phyloP scores from a whole-genome alignment of 2,329 filamentous ascomycete genomes.

The Ophiocordyceps camponoti-saundersi region DNA sequence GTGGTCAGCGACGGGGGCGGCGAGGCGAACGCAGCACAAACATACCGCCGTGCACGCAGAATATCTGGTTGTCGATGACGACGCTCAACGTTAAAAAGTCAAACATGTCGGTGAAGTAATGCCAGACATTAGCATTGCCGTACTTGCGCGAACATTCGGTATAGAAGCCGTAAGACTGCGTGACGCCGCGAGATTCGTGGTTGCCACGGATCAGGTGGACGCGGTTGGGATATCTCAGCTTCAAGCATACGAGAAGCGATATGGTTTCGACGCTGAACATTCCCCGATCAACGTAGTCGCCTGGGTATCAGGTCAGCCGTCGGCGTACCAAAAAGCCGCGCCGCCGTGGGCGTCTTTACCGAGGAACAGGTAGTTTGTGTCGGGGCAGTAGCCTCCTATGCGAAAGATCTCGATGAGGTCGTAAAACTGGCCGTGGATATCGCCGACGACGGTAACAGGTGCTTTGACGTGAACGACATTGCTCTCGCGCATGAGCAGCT shows the following conservation, averaged over 20 bases:
- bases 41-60: slow-evolving; percentile 84
- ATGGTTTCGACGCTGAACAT: slow-evolving; percentile 99
- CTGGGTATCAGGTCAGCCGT: slow-evolving; percentile 23
- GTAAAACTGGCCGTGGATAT: slow-evolving; percentile 98
- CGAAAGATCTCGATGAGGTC: slow-evolving; percentile 98
- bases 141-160: slow-evolving; percentile 97
- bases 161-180: slow-evolving; percentile 97
- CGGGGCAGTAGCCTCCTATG: slow-evolving; percentile 91
- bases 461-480: slow-evolving; percentile 96
- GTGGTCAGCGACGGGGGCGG: background rate
- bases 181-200: slow-evolving; percentile 93
- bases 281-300: slow-evolving; percentile 94
- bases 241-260: slow-evolving; percentile 90
- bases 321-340: background rate
- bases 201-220: slow-evolving; percentile 95
- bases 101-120: slow-evolving; percentile 99
- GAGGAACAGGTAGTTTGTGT: slow-evolving; percentile 96
- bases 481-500: slow-evolving; percentile 98
- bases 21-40: slow-evolving; percentile 2
- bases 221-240: slow-evolving; percentile 87
- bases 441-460: slow-evolving; percentile 91
- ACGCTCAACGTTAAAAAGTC: slow-evolving; percentile 94
- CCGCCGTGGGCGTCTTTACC: slow-evolving; percentile 35
- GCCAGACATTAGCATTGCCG: slow-evolving; percentile 96
- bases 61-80: slow-evolving; percentile 97